Evolutionary conservation across 116 monocot species (phyloP), one percentile per base, ranked within the genome.

Genomic region (Iris pallida): DNA sequence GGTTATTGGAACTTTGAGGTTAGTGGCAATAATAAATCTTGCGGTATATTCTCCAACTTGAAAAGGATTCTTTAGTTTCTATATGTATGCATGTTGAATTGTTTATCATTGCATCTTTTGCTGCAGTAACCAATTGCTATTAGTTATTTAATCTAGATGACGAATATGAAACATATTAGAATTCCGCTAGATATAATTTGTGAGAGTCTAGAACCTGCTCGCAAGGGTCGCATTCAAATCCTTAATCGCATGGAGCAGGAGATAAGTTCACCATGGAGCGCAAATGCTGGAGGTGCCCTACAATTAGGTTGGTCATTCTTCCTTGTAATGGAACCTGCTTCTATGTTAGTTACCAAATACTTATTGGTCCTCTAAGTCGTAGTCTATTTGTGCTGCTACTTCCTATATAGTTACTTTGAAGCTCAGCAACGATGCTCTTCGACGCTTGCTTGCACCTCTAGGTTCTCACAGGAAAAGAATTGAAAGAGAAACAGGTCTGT

Each of bases 141-240:
- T 30, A 30, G 30, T 30, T 30, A 3, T 30, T 30, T 30, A 30
- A 1, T 0, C 30, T 30, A 30, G 30, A 30, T 30, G 30, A 30
- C 3, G 30, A 30, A 30, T 30, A 30, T 30, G 30, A 30, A 98
- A 74, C 98, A 93, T 54, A 93, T 90, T 68, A 93, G 98, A 74
- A 88, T 98, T 76, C 98, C 98, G 44, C 78, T 98, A 66, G 85
- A 90, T 53, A 93, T 98, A 43, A 82, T 98, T 19, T 98, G 98
- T 46, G 93, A 98, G 74, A 80, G 82, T 70, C 76, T 98, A 60
- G 88, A 90, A 71, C 83, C 83, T 56, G 98, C 90, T 71, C 78
- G 80, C 42, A 87, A 66, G 42, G 98, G 81, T 57, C 89, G 88
- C 19, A 65, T 71, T 55, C 90, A 82, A 30, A 98, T 98, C 16